Evolutionary conservation across 1,284 basidiomycete genomes (phyloP).

Genomic region (Austroboletus sp.): DNA sequence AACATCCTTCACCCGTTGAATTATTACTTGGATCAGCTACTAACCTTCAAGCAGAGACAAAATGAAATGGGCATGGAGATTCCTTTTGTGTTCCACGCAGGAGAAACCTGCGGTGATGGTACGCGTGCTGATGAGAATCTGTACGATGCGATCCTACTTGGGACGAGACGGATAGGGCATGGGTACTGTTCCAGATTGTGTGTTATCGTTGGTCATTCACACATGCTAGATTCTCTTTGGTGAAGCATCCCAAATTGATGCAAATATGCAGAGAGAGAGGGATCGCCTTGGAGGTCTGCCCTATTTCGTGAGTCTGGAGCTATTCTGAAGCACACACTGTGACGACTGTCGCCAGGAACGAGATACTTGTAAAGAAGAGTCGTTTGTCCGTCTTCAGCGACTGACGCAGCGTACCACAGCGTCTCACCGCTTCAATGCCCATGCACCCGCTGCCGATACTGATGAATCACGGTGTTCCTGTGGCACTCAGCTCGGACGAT

Average conservation of each 20-base stretch:
- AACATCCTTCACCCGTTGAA: slow-evolving; percentile 56
- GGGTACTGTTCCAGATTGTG: slow-evolving; percentile 40
- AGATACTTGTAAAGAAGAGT: slow-evolving; percentile 50
- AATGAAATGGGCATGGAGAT: slow-evolving; percentile 56
- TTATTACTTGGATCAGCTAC: slow-evolving; percentile 57
- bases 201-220: slow-evolving; percentile 1
- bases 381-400: not conserved
- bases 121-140: slow-evolving; percentile 64
- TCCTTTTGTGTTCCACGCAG: slow-evolving; percentile 76
- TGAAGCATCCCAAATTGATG: slow-evolving; percentile 67
- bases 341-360: slow-evolving; percentile 43
- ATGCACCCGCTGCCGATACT: slow-evolving; percentile 65
- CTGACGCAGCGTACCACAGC: slow-evolving; percentile 19
- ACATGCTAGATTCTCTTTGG: slow-evolving; percentile 53
- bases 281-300: slow-evolving; percentile 66
- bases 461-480: slow-evolving; percentile 62
- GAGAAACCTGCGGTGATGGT: slow-evolving; percentile 72
- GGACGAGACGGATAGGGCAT: slow-evolving; percentile 74
- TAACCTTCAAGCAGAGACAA: slow-evolving; percentile 54
- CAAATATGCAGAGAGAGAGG: slow-evolving; percentile 55
- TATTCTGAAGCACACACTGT: not conserved
- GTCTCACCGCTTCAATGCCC: slow-evolving; percentile 66
- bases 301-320: slow-evolving; percentile 53
- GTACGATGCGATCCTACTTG: slow-evolving; percentile 71
- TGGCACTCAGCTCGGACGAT: slow-evolving; percentile 68